These are phyloP conservation scores for Onygenales sp. DNA, from an alignment of 2,329 filamentous ascomycete species.

Conservation along the genomic window DNA sequence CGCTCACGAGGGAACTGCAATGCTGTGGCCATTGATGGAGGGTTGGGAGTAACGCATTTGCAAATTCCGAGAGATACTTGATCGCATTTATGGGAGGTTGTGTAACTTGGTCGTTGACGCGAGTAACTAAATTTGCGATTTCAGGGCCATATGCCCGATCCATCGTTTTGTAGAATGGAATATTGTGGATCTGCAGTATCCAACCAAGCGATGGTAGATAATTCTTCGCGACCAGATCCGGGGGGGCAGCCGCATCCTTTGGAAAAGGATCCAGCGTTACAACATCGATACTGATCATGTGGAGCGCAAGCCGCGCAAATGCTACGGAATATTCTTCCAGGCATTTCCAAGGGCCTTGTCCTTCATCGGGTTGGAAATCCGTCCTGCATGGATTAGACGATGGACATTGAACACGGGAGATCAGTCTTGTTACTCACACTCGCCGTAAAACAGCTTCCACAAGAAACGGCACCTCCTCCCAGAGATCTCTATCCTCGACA, in stretches of 20 bases:
- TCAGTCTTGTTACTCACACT: conserved; percentile 18
- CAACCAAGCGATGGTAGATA: conserved; percentile 29
- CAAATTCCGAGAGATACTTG: conserved; percentile 21
- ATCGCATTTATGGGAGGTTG: conserved; percentile 19
- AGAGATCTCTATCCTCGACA: conserved; percentile 34
- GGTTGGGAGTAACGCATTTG: conserved; percentile 18
- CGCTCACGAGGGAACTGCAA: conserved; percentile 13
- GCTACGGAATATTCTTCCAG: conserved; percentile 34
- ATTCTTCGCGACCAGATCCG: conserved; percentile 22
- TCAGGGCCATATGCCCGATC: conserved; percentile 21
- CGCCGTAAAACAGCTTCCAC: conserved; percentile 32
- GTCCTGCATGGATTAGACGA: conserved; percentile 12
- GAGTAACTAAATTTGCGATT: conserved; percentile 18
- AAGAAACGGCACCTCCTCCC: conserved; percentile 33
- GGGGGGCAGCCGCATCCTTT: conserved; percentile 19
- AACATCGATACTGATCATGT: conserved; percentile 32
- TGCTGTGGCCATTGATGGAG: conserved; percentile 22
- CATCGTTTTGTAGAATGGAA: conserved; percentile 30
- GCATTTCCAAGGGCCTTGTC: conserved; percentile 19
- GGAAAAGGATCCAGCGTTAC: conserved; percentile 20
- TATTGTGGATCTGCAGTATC: conserved; percentile 22
- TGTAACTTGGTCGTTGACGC: conserved; percentile 21
- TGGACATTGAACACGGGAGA: neutral
- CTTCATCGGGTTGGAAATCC: conserved; percentile 23
- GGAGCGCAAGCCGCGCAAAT: conserved; percentile 31